Evolutionary conservation across 192 early-diverging fungal species (phyloP).

Genomic region (Coemansia sp.): DNA sequence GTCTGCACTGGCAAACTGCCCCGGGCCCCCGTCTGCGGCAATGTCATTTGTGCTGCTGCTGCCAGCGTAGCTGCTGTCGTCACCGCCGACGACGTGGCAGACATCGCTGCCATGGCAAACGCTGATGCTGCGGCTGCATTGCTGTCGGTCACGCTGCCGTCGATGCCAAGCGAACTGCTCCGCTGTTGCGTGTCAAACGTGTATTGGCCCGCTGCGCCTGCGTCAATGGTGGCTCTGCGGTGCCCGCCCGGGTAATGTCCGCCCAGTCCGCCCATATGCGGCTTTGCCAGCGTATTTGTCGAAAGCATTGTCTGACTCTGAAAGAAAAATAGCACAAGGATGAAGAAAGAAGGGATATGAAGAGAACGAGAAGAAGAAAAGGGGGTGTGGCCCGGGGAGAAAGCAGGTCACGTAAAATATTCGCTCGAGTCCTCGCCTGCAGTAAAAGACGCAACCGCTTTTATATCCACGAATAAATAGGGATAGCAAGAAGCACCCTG

Average conservation of each 20-base stretch:
- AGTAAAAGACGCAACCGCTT: slow-evolving; percentile 3
- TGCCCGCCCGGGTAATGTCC: slow-evolving; percentile 10
- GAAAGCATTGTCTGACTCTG: slow-evolving; percentile 34
- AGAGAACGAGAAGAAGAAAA: slow-evolving; percentile 13
- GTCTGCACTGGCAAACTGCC: slow-evolving; percentile 18
- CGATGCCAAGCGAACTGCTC: slow-evolving; percentile 6
- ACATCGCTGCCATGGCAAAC: slow-evolving; percentile 37
- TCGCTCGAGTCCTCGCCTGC: not conserved
- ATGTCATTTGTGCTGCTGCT: slow-evolving; percentile 13
- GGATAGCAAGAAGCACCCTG: too few species aligned
- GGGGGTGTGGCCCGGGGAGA: slow-evolving; percentile 10
- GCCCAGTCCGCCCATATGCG: slow-evolving; percentile 10
- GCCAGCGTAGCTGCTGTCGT: slow-evolving; percentile 19
- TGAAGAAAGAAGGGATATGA: slow-evolving; percentile 13
- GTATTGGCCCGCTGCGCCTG: slow-evolving; percentile 6
- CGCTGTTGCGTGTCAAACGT: slow-evolving; percentile 14
- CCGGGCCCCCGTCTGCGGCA: slow-evolving; percentile 1
- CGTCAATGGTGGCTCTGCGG: slow-evolving; percentile 8
- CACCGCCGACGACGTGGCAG: slow-evolving; percentile 20
- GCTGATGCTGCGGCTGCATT: slow-evolving; percentile 26
- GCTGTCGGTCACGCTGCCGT: slow-evolving; percentile 6
- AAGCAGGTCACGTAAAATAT: slow-evolving; percentile 9
- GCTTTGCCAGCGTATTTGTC: slow-evolving; percentile 35
- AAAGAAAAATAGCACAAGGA: not conserved
- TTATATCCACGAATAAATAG: too few species aligned